These are phyloP conservation scores for Calycina herbarum DNA, from an alignment of 2,329 filamentous ascomycete species.

Conservation along the genomic window DNA sequence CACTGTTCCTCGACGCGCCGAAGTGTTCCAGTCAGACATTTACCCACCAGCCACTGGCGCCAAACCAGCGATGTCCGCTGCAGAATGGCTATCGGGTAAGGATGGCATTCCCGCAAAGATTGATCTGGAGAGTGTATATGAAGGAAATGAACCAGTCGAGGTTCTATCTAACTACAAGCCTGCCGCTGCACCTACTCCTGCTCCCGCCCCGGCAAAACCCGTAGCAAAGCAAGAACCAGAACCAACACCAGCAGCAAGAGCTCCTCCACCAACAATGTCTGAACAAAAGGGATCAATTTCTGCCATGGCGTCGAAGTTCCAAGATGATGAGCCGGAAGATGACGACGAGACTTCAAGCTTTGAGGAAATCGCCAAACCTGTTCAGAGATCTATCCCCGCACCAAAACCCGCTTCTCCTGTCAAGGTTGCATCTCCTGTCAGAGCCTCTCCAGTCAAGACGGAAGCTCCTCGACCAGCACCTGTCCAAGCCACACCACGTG, in stretches of 20 bases:
- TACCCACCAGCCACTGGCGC: slow-evolving; percentile 82
- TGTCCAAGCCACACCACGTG: slow-evolving; percentile 25
- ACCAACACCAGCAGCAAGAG: slow-evolving; percentile 48
- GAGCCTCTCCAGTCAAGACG: slow-evolving; percentile 33
- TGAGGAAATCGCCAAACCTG: slow-evolving; percentile 78
- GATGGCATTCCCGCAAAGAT: slow-evolving; percentile 85
- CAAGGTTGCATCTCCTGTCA: slow-evolving; percentile 40
- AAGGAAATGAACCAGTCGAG: slow-evolving; percentile 78
- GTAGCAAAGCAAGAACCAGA: slow-evolving; percentile 53
- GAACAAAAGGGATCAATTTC: slow-evolving; percentile 88
- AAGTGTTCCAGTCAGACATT: slow-evolving; percentile 96
- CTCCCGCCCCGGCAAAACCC: slow-evolving; percentile 45
- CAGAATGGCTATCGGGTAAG: slow-evolving; percentile 87
- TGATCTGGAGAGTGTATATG: slow-evolving; percentile 88
- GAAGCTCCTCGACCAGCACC: slow-evolving; percentile 37
- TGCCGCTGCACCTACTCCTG: slow-evolving; percentile 42
- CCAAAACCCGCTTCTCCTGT: slow-evolving; percentile 46
- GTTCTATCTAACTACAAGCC: slow-evolving; percentile 69
- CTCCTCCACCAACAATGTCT: slow-evolving; percentile 68
- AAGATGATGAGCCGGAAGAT: slow-evolving; percentile 68
- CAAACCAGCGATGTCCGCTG: slow-evolving; percentile 76
- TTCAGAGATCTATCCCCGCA: slow-evolving; percentile 54
- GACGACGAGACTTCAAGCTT: slow-evolving; percentile 71
- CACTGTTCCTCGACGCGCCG: slow-evolving; percentile 88
- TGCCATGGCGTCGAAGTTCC: slow-evolving; percentile 81